Evolutionary conservation across 371 early-diverging fungal species (phyloP).

Genomic region (Catenaria anguillulae): DNA sequence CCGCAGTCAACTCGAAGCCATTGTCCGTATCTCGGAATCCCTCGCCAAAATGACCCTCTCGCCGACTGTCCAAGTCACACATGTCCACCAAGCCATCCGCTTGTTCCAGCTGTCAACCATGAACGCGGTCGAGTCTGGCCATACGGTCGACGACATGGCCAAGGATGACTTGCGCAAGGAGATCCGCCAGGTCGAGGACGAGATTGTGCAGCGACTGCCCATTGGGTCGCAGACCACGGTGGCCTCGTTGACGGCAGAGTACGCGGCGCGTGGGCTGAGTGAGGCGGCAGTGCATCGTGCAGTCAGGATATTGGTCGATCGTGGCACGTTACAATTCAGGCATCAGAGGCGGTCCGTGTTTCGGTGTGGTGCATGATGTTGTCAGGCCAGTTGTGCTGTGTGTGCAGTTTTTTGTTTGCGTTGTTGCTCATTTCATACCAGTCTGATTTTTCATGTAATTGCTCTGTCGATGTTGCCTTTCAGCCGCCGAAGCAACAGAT

Average conservation of each 20-base stretch:
- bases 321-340: not conserved
- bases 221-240: slow-evolving; percentile 70
- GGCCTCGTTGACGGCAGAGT: slow-evolving; percentile 50
- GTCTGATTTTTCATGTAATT: no score
- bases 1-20: slow-evolving; percentile 91
- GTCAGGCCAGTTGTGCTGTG: no score
- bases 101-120: slow-evolving; percentile 46
- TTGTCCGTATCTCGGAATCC: slow-evolving; percentile 52
- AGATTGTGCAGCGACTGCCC: slow-evolving; percentile 70
- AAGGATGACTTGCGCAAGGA: slow-evolving; percentile 17
- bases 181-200: slow-evolving; percentile 62
- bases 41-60: slow-evolving; percentile 76
- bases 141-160: not conserved
- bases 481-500: no score
- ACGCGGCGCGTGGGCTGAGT: slow-evolving; percentile 15
- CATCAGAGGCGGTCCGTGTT: not conserved
- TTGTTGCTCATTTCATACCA: no score
- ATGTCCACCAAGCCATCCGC: slow-evolving; percentile 58
- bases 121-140: slow-evolving; percentile 18
- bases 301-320: not conserved
- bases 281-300: not conserved
- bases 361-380: not conserved
- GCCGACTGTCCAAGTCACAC: slow-evolving; percentile 48
- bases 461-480: no score
- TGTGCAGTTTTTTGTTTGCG: no score